A percentile compares a stretch with the other conserved stretches of the same genome.
phyloP scores from a whole-genome alignment of 257 asterid genomes.

The Anisodus acutangulus region DNA sequence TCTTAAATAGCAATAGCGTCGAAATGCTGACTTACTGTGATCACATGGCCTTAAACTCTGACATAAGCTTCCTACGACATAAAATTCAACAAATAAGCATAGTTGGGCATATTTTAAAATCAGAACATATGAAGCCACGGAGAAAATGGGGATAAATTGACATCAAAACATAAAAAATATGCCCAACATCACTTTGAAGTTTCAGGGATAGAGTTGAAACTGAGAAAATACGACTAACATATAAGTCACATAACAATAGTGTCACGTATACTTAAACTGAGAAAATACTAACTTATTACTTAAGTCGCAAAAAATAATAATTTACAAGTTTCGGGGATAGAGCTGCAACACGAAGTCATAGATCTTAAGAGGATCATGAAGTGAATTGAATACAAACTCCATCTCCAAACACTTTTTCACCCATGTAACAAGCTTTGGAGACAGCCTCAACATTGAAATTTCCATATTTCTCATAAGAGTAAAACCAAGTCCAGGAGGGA shows the following conservation, averaged over 20 bases:
- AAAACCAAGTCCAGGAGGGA: too few relatives aligned
- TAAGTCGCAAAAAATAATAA: too few relatives aligned
- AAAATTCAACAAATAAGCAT: not conserved
- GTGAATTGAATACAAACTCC: too few relatives aligned
- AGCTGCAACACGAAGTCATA: too few relatives aligned
- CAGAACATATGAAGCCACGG: not conserved
- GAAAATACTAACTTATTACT: not conserved
- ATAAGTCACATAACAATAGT: not conserved
- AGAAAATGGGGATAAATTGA: not conserved
- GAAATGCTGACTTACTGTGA: not conserved
- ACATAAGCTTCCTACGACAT: not conserved
- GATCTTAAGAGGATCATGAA: too few relatives aligned
- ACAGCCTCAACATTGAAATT: too few relatives aligned
- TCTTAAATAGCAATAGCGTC: not conserved
- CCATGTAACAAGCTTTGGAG: too few relatives aligned
- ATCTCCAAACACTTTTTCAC: too few relatives aligned
- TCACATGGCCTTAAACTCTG: not conserved
- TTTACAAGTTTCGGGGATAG: too few relatives aligned
- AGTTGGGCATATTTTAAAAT: not conserved
- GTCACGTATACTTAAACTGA: not conserved
- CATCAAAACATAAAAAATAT: not conserved
- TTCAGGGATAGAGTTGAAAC: not conserved
- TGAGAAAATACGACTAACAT: not conserved
- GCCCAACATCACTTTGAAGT: not conserved
- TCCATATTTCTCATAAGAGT: too few relatives aligned